These are phyloP conservation scores for Panicum virgatum DNA, from an alignment of 202 grass and related monocot genomes.

Conservation along the genomic window DNA sequence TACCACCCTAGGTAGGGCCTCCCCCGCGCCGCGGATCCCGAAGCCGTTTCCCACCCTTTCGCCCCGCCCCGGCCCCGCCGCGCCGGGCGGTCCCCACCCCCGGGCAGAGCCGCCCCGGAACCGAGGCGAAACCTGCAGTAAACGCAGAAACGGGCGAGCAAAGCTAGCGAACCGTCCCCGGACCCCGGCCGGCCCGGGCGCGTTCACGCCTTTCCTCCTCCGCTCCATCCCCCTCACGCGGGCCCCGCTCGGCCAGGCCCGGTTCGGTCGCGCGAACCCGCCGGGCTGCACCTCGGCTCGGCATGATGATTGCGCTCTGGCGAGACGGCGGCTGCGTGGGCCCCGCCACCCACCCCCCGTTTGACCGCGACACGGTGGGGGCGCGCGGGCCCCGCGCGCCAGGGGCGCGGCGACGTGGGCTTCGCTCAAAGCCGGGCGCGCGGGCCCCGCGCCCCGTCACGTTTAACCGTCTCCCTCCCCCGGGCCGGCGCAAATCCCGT, in stretches of 20 bases:
- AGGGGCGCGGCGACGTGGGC: not conserved
- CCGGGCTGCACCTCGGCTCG: no score
- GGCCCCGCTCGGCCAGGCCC: no score
- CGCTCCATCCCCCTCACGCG: no score
- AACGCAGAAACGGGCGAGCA: no score
- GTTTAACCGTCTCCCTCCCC: not conserved
- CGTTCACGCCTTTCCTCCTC: slow-evolving; percentile 22
- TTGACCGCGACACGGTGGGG: slow-evolving; percentile 41
- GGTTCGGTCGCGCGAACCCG: no score
- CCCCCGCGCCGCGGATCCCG: slow-evolving; percentile 33
- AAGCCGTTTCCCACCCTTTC: not conserved
- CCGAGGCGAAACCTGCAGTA: not conserved
- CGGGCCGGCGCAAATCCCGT: not conserved
- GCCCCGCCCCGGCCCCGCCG: not conserved
- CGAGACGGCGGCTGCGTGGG: not conserved
- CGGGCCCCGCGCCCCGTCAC: not conserved
- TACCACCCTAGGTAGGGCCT: no score
- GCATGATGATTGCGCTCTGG: slow-evolving; percentile 40
- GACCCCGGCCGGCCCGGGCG: not conserved
- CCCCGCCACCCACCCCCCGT: not conserved
- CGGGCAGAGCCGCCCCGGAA: not conserved
- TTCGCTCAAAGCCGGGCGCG: not conserved
- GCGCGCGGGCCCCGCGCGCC: slow-evolving; percentile 26
- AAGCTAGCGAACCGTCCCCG: no score
- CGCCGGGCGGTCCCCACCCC: slow-evolving; percentile 16